These are phyloP conservation scores for Beauveria scarabaeidicola DNA, from an alignment of 2,329 filamentous ascomycete genomes.

Conservation along the genomic window DNA sequence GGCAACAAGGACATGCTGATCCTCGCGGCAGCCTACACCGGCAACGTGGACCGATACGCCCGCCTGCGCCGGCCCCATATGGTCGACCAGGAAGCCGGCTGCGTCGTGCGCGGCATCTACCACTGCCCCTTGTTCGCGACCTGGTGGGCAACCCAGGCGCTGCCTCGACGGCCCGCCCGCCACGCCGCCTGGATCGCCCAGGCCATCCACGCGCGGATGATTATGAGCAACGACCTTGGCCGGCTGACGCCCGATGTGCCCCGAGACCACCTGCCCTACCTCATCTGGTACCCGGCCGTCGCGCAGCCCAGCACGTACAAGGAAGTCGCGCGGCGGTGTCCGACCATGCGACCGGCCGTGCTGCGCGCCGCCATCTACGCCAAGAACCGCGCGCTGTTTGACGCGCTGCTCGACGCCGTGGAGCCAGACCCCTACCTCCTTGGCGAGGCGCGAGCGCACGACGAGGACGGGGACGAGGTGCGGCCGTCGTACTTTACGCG, in stretches of 20 bases:
- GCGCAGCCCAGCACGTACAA: background rate
- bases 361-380: background rate
- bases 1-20: constrained; percentile 31
- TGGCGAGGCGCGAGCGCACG: background rate
- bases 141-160: background rate
- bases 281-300: background rate
- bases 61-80: constrained; percentile 24
- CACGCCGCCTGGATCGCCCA: background rate
- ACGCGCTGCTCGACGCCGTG: background rate
- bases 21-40: constrained; percentile 27
- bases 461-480: background rate
- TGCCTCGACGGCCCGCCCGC: background rate
- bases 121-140: background rate
- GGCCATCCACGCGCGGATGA: background rate
- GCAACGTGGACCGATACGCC: constrained; percentile 31
- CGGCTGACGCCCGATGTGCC: background rate
- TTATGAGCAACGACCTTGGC: background rate
- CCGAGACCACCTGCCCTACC: background rate
- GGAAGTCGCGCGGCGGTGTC: background rate
- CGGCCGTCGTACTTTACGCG: background rate
- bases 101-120: constrained; percentile 1
- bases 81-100: background rate
- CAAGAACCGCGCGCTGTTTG: background rate
- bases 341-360: background rate
- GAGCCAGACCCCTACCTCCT: background rate